Base-by-base conservation (phyloP, 2,329 filamentous ascomycete genomes). In the Boeremia lycopersici region DNA sequence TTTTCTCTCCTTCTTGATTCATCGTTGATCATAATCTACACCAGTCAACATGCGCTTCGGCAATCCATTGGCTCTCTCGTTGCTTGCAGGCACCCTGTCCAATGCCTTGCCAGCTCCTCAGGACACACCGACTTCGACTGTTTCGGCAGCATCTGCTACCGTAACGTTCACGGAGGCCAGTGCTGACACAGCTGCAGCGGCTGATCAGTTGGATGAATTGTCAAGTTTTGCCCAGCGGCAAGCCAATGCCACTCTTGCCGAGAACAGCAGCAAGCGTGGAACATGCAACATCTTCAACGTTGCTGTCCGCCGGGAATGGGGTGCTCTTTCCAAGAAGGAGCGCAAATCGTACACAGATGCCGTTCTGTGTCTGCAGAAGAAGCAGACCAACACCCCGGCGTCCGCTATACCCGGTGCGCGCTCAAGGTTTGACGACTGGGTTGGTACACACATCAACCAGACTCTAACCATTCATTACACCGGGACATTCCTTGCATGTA, bases 381-480 rank as follows among this genome's bases (percentile, higher is more conserved):
- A 70, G 57, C 60, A 64, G 9, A 48, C 64, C 7, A 70, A 69
- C 30, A 74, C 70, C 1, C 70, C 70, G 7, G 56, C 59, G 1
- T 57, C 57, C 2, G 26, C 66, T 7, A 62, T 68, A 2, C 60
- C 73, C 4, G 74, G 73, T 47, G 72, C 65, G 1, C 66, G 64
- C 34, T 69, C 64, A 29, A 64, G 74, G 10, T 74, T 71, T 45
- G 74, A 76, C 51, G 73, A 75, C 45, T 75, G 72, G 49, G 70
- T 74, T 3, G 72, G 66, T 9, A 73, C 67, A n/a, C 72, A 75
- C 51, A 70, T 74, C 60, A 68, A 71, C 38, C 67, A 74, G 39
- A 75, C 73, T 2, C 8, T 65, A 11, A 62, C 49, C 1, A 74
- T 75, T 19, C 73, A 75, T 40, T 72, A 69, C 39, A 74, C 72